phyloP scores from a whole-genome alignment of 2,329 filamentous ascomycete species.

The Aspergillus ochraceoroseus region DNA sequence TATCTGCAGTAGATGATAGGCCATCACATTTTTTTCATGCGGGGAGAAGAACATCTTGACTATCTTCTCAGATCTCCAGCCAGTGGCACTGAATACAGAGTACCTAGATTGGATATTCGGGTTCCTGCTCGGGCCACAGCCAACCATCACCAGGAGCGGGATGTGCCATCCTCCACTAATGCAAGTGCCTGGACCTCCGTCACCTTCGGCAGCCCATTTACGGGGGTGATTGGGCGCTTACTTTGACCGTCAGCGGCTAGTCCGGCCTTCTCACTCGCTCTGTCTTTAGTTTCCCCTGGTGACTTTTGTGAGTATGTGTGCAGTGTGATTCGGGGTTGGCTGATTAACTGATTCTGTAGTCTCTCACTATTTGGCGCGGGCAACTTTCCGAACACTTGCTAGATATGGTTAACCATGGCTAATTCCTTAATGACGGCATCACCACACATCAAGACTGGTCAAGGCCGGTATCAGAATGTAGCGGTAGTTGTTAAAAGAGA shows the following conservation, averaged over 20 bases:
- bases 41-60: constrained; percentile 10
- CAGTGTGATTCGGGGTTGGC: too few species aligned
- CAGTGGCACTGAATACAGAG: constrained; percentile 2
- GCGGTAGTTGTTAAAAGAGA: too few species aligned
- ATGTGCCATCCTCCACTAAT: constrained; percentile 18
- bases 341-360: too few species aligned
- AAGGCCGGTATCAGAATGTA: too few species aligned
- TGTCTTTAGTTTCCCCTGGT: constrained; percentile 1
- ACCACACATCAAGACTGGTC: too few species aligned
- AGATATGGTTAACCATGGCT: too few species aligned
- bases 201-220: constrained; percentile 10
- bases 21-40: constrained; percentile 13
- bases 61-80: constrained; percentile 12
- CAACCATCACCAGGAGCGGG: constrained; percentile 5
- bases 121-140: constrained; percentile 9
- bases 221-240: constrained; percentile 13
- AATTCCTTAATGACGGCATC: too few species aligned
- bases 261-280: constrained; percentile 13
- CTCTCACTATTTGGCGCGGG: too few species aligned
- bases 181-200: constrained; percentile 12
- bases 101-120: constrained; percentile 11
- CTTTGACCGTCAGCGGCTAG: constrained; percentile 13
- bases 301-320: too few species aligned
- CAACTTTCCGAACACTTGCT: too few species aligned
- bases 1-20: constrained; percentile 10